Conservation (phyloP, 2,329 filamentous ascomycete species). For the Metarhizium guizhouense region DNA sequence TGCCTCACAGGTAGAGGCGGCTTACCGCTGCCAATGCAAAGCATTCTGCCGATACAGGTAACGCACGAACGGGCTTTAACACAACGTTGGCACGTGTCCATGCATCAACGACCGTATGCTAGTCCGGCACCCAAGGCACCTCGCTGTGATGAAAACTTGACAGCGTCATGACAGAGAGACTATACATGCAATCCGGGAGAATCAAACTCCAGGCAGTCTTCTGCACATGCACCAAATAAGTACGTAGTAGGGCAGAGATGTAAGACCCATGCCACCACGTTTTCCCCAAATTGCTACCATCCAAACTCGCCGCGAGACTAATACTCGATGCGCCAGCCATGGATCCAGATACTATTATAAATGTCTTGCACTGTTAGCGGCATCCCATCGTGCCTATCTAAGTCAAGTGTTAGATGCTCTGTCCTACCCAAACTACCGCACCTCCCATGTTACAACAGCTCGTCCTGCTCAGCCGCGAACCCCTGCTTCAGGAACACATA, state of each 20-base stretch:
- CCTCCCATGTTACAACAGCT: constrained; percentile 10
- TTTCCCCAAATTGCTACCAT: background rate
- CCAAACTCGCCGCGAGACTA: background rate
- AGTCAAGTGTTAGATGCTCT: background rate
- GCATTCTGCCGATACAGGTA: background rate
- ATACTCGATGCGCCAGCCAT: background rate
- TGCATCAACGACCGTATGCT: too few species aligned
- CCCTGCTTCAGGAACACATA: constrained; percentile 6
- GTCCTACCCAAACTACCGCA: background rate
- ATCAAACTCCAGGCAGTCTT: background rate
- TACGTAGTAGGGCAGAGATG: background rate
- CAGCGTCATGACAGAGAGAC: background rate
- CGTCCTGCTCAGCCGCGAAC: constrained; percentile 11
- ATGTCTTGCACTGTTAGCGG: background rate
- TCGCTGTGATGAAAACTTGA: background rate
- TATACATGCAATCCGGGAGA: too few species aligned
- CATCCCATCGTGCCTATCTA: background rate
- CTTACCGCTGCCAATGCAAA: background rate
- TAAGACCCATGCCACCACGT: background rate
- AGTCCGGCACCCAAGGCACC: background rate
- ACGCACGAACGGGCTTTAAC: background rate
- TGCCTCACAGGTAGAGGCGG: background rate
- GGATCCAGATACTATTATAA: background rate
- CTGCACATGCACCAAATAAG: background rate
- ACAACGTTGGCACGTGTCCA: too few species aligned